These are phyloP conservation scores for Cajanus cajan DNA, from an alignment of 306 rosid genomes.

Conservation along the genomic window DNA sequence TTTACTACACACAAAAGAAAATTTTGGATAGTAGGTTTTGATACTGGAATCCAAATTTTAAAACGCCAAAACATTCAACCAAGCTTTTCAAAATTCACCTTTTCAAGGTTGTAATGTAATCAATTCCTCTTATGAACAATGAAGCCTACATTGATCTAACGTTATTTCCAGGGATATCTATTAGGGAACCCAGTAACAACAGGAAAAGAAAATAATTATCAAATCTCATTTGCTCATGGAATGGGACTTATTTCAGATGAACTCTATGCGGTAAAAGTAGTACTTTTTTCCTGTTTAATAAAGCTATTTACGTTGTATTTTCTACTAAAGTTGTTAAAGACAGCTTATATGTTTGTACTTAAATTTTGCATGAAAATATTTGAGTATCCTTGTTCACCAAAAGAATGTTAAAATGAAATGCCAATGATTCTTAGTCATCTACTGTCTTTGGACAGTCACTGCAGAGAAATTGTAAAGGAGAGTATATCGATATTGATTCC, in stretches of 20 bases:
- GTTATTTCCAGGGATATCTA: conserved; percentile 57
- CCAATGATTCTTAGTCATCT: not conserved
- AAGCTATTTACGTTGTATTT: not conserved
- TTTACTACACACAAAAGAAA: not conserved
- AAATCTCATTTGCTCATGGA: conserved; percentile 51
- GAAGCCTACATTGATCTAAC: not conserved
- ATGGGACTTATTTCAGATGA: conserved; percentile 69
- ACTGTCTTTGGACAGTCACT: conserved; percentile 40
- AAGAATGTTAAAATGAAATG: not conserved
- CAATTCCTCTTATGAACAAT: not conserved
- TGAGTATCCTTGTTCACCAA: not conserved
- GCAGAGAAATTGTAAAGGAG: conserved; percentile 48
- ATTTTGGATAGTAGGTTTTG: not conserved
- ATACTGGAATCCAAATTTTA: not conserved
- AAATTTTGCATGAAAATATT: not conserved
- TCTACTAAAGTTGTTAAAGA: not conserved
- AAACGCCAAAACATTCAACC: not conserved
- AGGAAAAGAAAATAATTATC: not conserved
- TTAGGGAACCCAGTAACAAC: conserved; percentile 46
- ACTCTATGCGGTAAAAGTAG: conserved; percentile 43
- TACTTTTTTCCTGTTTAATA: not conserved
- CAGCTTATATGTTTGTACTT: not conserved
- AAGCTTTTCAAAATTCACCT: not conserved
- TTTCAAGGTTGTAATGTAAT: not conserved
- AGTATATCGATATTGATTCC: conserved; percentile 33